Conservation (phyloP, 2,329 filamentous ascomycete genomes). For the Aurifilum marmelostoma region DNA sequence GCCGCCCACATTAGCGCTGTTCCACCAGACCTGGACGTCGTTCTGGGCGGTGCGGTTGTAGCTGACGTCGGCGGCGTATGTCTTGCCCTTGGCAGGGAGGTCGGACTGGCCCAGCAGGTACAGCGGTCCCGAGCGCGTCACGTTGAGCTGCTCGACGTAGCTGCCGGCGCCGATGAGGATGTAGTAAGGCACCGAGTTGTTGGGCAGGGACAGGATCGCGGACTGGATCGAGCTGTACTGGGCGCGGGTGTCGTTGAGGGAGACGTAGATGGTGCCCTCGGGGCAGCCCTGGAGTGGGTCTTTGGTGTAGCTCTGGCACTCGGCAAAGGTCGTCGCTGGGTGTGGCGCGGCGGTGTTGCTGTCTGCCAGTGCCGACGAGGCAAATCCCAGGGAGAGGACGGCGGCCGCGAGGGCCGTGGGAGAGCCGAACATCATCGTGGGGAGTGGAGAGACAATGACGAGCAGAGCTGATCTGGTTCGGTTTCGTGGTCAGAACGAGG, state of each 20-base stretch:
- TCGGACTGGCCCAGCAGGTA: constrained; percentile 63
- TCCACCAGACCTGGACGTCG: constrained; percentile 61
- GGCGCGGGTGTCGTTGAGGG: constrained; percentile 39
- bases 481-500: not conserved
- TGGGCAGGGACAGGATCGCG: constrained; percentile 45
- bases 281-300: constrained; percentile 45
- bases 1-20: constrained; percentile 54
- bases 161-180: constrained; percentile 64
- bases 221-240: constrained; percentile 45
- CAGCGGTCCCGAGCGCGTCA: constrained; percentile 63
- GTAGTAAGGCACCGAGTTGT: constrained; percentile 48
- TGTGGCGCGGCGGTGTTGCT: constrained; percentile 20
- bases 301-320: constrained; percentile 40
- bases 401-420: constrained; percentile 26
- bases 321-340: constrained; percentile 37
- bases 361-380: constrained; percentile 26
- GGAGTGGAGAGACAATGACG: not conserved
- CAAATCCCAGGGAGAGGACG: constrained; percentile 14
- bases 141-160: constrained; percentile 67
- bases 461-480: not conserved
- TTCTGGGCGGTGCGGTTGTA: constrained; percentile 46
- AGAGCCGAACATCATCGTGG: constrained; percentile 23
- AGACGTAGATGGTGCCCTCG: constrained; percentile 46
- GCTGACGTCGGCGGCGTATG: constrained; percentile 45
- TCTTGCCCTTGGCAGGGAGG: constrained; percentile 38